Conservation (phyloP, 1,284 basidiomycete genomes). For the Cystodermella granulosa region DNA sequence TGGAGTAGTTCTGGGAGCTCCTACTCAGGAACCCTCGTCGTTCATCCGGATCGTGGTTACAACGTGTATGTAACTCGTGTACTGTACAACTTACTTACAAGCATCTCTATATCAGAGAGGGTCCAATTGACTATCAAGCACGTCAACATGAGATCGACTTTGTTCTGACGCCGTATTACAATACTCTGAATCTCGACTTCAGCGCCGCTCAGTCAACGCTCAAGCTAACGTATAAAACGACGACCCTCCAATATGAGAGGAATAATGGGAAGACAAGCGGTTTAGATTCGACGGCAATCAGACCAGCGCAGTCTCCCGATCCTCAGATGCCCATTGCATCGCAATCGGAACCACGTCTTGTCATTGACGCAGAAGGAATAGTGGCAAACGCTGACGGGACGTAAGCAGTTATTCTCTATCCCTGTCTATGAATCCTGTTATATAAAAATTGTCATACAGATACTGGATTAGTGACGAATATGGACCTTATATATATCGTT, state of each 20-base stretch:
- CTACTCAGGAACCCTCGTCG: constrained; percentile 44
- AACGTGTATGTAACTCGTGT: constrained; percentile 40
- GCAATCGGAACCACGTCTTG: constrained; percentile 44
- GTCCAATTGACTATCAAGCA: constrained; percentile 57
- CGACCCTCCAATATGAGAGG: constrained; percentile 54
- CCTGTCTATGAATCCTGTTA: constrained; percentile 4
- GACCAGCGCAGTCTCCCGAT: constrained; percentile 39
- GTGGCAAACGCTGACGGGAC: constrained; percentile 55
- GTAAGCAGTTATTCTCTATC: constrained; percentile 30
- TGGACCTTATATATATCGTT: constrained; percentile 54
- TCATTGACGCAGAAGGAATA: constrained; percentile 60
- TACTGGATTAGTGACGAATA: constrained; percentile 65
- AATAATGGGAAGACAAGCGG: constrained; percentile 52
- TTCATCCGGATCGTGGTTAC: constrained; percentile 53
- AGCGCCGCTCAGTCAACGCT: constrained; percentile 51
- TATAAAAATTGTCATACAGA: constrained; percentile 23
- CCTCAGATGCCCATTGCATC: constrained; percentile 50
- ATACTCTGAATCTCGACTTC: constrained; percentile 46
- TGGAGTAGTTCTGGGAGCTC: constrained; percentile 21
- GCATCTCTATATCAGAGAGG: constrained; percentile 34
- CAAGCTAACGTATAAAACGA: constrained; percentile 49
- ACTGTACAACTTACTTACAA: not conserved
- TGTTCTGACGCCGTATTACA: constrained; percentile 54
- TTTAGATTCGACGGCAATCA: constrained; percentile 51
- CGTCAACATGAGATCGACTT: constrained; percentile 59